A percentile compares a stretch with the other conserved stretches of the same genome.
Conservation (phyloP, 164 flowering plant species). For the Paratinospora sagittata region DNA sequence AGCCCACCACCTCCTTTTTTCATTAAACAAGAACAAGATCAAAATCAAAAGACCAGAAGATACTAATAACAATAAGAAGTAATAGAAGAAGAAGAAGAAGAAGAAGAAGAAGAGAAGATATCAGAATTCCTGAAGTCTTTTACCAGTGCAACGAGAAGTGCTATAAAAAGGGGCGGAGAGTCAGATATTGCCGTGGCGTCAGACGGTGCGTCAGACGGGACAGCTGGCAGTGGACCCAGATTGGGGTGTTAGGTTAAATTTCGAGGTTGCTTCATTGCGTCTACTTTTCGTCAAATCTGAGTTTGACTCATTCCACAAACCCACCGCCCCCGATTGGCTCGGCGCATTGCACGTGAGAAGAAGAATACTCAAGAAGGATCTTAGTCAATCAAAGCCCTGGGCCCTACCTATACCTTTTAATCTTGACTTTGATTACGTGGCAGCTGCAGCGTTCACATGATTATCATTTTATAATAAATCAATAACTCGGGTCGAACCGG, state of each 20-base stretch:
- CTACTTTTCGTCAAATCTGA: conserved; percentile 21
- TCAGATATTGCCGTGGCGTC: conserved; percentile 11
- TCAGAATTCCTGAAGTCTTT: conserved; percentile 19
- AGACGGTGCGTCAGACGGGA: conserved; percentile 25
- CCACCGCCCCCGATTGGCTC: conserved; percentile 33
- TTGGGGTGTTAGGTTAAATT: no score
- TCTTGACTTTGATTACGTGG: conserved; percentile 6
- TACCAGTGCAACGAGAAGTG: no score
- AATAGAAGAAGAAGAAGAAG: neutral
- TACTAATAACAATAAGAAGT: conserved; percentile 6
- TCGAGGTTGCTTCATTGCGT: no score
- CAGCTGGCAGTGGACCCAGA: conserved; percentile 19
- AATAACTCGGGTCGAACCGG: no score
- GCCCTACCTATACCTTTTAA: neutral
- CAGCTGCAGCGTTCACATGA: no score
- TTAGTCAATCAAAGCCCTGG: conserved; percentile 34
- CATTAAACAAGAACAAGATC: no score
- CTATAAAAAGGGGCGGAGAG: conserved; percentile 25
- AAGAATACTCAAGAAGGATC: conserved; percentile 14
- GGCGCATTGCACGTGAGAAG: no score
- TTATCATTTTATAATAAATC: no score
- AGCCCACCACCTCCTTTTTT: no score
- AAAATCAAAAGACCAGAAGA: no score
- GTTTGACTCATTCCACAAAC: conserved; percentile 35
- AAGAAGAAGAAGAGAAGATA: conserved; percentile 7